Base-by-base conservation (phyloP, 1,139 yeast species). In the Saccharomyces hybrid region DNA sequence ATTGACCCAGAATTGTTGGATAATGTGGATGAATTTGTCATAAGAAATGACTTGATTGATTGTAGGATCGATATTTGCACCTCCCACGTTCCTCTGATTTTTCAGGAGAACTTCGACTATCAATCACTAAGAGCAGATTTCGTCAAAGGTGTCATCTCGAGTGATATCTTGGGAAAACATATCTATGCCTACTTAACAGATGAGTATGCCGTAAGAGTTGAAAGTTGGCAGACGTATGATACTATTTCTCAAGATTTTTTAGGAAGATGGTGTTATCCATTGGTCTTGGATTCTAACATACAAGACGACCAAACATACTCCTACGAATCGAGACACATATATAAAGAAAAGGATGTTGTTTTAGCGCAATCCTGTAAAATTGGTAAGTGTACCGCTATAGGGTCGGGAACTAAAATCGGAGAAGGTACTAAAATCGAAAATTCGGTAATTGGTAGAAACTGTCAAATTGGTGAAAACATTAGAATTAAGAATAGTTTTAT, bases 61-160 rank as follows among this genome's bases (percentile, higher is more conserved):
- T 93, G 99, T 70, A 95, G 88, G 67, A 89, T 93, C 56, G 99
- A 93, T 73, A 89, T 93, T 57, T 93, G 99, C 71, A 78, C 97
- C 6, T 91, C 96, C 1, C 91, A 86, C 62, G 97, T 95, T 30
- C 98, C 98, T 1, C 95, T 95, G 27, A 83, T 93, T 57, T 93
- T 91, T 73, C 96, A 89, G 63, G 99, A 93, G 66, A 91, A 93
- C 70, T 93, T 93, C 65, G 99, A 93, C 73, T 93, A 91, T 70
- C 97, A 91, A 69, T 76, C 81, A 56, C 76, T 93, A 60, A 80
- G 99, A 70, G 77, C 79, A 48, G 99, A 93, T 72, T 93, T 93
- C 67, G 87, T 93, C 30, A 86, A 82, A 63, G 98, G 98, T 52
- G 95, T 93, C 31, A 77, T 95, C 57, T 85, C 95, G 13, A 86